Conservation (phyloP, 148 eudicot genomes). For the Camellia sinensis region DNA sequence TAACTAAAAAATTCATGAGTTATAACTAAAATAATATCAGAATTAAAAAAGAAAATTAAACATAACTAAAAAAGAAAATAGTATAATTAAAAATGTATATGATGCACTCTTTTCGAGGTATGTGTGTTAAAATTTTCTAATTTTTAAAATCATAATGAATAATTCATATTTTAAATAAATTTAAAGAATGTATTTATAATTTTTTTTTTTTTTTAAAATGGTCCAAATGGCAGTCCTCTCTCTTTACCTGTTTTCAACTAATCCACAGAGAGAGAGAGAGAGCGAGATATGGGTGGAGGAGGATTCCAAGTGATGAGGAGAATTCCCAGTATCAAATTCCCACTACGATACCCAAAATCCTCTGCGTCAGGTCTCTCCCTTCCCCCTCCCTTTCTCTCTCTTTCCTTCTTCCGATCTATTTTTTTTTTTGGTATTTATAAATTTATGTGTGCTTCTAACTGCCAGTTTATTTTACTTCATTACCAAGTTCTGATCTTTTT, state of each 20-base stretch:
- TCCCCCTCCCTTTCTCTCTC: neutral
- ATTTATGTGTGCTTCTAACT: neutral
- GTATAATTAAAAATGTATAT: too few species aligned
- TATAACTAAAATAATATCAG: too few species aligned
- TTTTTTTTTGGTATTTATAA: neutral
- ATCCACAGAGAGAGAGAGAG: neutral
- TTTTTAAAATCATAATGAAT: too few species aligned
- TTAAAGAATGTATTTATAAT: too few species aligned
- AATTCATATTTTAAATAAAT: too few species aligned
- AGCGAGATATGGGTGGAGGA: constrained; percentile 13
- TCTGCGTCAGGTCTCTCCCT: constrained; percentile 34
- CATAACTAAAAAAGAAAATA: too few species aligned
- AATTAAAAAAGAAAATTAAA: too few species aligned
- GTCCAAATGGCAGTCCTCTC: too few species aligned
- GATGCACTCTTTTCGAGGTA: too few species aligned
- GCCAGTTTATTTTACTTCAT: neutral
- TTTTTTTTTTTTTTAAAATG: too few species aligned
- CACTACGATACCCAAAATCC: constrained; percentile 40
- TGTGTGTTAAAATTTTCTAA: too few species aligned
- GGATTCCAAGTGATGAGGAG: constrained; percentile 37
- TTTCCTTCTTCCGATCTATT: neutral
- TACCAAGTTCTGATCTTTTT: neutral
- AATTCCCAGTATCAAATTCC: constrained; percentile 62
- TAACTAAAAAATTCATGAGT: too few species aligned
- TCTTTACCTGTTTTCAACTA: neutral